Evolutionary conservation across 331 rosid species (phyloP).

Genomic region (Malus hybrid): DNA sequence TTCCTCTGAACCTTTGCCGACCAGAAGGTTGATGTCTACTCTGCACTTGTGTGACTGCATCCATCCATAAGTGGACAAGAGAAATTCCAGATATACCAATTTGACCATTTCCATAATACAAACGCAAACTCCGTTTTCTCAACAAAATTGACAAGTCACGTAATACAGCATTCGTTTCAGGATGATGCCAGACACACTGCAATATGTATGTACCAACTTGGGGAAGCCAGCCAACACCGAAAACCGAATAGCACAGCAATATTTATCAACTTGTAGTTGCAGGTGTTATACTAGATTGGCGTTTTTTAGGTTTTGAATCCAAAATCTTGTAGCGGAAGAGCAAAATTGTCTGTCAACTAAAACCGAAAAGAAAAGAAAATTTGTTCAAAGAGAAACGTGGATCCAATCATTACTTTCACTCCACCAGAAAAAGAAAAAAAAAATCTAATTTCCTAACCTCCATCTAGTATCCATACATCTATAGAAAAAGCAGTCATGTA

Average conservation of each 20-base stretch:
- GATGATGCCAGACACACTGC: neutral
- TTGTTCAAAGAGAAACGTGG: neutral
- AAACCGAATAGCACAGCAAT: neutral
- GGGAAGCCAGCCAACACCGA: neutral
- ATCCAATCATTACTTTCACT: too few relatives aligned
- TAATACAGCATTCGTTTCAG: neutral
- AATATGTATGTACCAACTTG: neutral
- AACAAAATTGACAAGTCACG: neutral
- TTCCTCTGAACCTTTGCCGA: neutral
- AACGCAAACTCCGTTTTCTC: neutral
- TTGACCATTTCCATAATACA: neutral
- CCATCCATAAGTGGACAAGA: neutral
- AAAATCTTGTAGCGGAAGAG: neutral
- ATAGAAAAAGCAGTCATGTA: too few relatives aligned
- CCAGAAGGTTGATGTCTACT: neutral
- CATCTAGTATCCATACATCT: neutral
- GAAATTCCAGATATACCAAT: neutral
- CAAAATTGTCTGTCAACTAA: neutral
- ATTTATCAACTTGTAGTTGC: neutral
- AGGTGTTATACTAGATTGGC: neutral
- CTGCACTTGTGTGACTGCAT: neutral
- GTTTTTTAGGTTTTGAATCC: neutral
- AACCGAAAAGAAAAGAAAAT: neutral
- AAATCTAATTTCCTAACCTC: neutral
- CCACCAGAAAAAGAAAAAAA: too few relatives aligned